Evolutionary conservation across 352 stramenopile genomes (phyloP).

Genomic region (Globisporangium recalcitrans): DNA sequence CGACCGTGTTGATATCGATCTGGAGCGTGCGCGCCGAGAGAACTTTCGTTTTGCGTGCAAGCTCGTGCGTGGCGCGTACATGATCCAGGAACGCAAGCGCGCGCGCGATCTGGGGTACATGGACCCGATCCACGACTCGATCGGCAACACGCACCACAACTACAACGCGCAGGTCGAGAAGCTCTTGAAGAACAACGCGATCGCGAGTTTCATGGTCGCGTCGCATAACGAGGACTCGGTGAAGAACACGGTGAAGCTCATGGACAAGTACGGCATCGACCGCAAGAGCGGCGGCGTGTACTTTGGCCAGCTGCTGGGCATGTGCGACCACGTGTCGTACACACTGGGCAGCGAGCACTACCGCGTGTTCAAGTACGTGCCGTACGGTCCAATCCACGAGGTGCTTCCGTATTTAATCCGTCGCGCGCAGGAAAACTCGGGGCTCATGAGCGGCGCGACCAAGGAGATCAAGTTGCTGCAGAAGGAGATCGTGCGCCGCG

Average conservation of each 20-base stretch:
- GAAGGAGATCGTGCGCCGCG: conserved; percentile 62
- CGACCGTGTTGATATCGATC: conserved; percentile 87
- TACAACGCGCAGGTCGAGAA: conserved; percentile 92
- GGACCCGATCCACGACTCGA: conserved; percentile 91
- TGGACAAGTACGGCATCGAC: conserved; percentile 88
- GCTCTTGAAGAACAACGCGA: conserved; percentile 81
- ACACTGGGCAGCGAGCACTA: conserved; percentile 90
- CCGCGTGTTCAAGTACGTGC: conserved; percentile 97
- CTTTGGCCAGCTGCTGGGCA: conserved; percentile 97
- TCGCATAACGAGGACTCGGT: conserved; percentile 96
- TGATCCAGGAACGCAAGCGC: conserved; percentile 94
- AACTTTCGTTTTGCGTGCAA: conserved; percentile 96
- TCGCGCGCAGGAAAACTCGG: conserved; percentile 95
- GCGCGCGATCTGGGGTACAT: conserved; percentile 69
- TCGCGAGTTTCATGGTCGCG: conserved; percentile 96
- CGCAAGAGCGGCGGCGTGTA: conserved; percentile 71
- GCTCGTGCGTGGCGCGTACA: conserved; percentile 97
- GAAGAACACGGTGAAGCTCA: conserved; percentile 88
- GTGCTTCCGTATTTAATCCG: conserved; percentile 97
- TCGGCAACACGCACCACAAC: conserved; percentile 92
- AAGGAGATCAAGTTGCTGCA: conserved; percentile 72
- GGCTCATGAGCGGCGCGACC: conserved; percentile 77
- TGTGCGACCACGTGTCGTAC: conserved; percentile 97
- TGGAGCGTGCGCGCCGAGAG: conserved; percentile 89
- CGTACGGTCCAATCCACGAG: conserved; percentile 95